Evolutionary conservation across 2,329 filamentous ascomycete genomes (phyloP), one percentile per base, ranked within the genome.

Genomic region (Talaromyces sp.): DNA sequence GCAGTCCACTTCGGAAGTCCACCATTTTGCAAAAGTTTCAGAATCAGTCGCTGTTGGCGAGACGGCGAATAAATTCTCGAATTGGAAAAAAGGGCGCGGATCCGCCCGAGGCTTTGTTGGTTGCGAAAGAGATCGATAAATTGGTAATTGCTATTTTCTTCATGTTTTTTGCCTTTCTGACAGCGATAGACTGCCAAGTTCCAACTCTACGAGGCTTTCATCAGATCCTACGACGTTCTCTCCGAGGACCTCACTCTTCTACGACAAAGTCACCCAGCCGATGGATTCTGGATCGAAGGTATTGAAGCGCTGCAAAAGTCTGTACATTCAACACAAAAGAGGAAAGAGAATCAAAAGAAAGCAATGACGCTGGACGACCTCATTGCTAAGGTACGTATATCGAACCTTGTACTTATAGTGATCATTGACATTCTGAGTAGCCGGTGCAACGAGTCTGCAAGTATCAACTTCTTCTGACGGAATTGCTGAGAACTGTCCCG

Each of bases 361-460:
- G 90, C 92, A 2, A 80, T 96, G 69, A 93, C 90, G 1, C 86
- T 97, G 68, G 87, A 89, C 58, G 95, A 98, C 77, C 83, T 98
- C 5, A 83, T 98, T 63, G 93, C 97, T 70, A 98, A 98, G 86
- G 93, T 92, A 70, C 69, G 76, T 57, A 24, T 3, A 13, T 45
- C 3, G 16, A 39, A 8, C 5, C 13, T 31, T 31, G 39, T 59
- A 27, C n/a, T 19, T 35, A 14, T 16, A 31, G 24, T 8, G 16
- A 24, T 56, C 9, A 31, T 67, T 45, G n/a, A 19, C 39, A 22
- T 22, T 58, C 37, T 35, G 22, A 31, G 16, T 63, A 96, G 91
- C 95, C 94, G 0, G 93, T 97, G 22, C 94, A 99, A 78, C 86
- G 94, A 63, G 86, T 97, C 24, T 96, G 92, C 81, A 92, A 90